These are phyloP conservation scores for Zostera marina DNA, from an alignment of 116 monocot genomes.

Conservation along the genomic window DNA sequence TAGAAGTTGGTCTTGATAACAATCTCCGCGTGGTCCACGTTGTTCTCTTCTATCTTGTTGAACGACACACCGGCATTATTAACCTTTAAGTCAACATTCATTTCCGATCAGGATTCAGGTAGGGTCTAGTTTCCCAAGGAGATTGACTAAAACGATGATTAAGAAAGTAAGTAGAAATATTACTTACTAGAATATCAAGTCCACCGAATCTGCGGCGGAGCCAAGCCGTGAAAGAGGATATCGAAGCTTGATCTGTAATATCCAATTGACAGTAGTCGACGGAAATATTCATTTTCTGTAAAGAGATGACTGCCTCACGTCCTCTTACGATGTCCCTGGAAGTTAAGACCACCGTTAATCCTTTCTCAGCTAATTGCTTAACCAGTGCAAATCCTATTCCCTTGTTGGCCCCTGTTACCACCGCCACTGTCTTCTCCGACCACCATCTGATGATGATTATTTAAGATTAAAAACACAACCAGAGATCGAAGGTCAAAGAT, in stretches of 20 bases:
- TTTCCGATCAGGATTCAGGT: not conserved
- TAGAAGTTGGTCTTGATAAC: conserved; percentile 49
- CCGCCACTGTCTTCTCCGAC: conserved; percentile 54
- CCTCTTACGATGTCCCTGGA: conserved; percentile 40
- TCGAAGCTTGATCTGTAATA: conserved; percentile 24
- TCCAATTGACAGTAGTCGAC: conserved; percentile 39
- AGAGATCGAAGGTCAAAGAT: too few species aligned
- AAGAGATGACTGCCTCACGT: conserved; percentile 20
- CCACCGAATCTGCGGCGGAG: conserved; percentile 22
- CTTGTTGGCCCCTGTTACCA: conserved; percentile 60
- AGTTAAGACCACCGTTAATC: conserved; percentile 53
- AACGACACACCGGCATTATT: conserved; percentile 60
- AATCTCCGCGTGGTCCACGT: conserved; percentile 43
- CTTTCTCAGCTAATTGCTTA: conserved; percentile 32
- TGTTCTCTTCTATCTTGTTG: conserved; percentile 32
- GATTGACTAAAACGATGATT: not conserved
- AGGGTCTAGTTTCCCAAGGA: not conserved
- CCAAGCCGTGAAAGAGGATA: conserved; percentile 35
- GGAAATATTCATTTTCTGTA: conserved; percentile 6
- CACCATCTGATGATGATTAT: conserved; percentile 46
- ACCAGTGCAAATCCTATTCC: conserved; percentile 57
- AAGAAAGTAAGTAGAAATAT: not conserved
- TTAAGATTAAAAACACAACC: too few species aligned
- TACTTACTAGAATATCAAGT: conserved; percentile 58
- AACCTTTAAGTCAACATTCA: conserved; percentile 13